A percentile compares a stretch with the other conserved stretches of the same genome.
phyloP scores from a whole-genome alignment of 2,329 filamentous ascomycete genomes.

The Coniella lustricola region DNA sequence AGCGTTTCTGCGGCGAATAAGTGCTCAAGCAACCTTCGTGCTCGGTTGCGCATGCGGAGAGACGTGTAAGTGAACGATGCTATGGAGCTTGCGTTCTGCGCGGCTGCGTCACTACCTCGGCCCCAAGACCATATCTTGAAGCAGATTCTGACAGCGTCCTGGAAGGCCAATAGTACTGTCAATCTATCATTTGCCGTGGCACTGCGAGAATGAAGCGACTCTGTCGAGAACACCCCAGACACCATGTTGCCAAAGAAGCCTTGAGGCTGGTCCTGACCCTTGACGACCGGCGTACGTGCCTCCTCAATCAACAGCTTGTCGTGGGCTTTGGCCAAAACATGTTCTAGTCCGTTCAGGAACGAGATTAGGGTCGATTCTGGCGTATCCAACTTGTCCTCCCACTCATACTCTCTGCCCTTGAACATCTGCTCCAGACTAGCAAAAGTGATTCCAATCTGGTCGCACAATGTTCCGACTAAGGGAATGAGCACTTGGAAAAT shows the following conservation, averaged over 20 bases:
- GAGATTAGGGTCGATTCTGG: slow-evolving; percentile 72
- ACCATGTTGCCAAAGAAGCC: slow-evolving; percentile 94
- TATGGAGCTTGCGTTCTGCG: slow-evolving; percentile 58
- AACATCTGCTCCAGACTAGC: slow-evolving; percentile 62
- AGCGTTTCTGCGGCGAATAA: slow-evolving; percentile 87
- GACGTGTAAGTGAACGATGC: slow-evolving; percentile 90
- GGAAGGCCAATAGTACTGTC: slow-evolving; percentile 91
- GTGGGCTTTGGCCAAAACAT: slow-evolving; percentile 80
- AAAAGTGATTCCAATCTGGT: slow-evolving; percentile 68
- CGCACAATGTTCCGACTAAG: slow-evolving; percentile 82
- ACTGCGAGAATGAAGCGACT: slow-evolving; percentile 68
- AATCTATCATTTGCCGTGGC: slow-evolving; percentile 87
- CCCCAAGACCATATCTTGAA: slow-evolving; percentile 96
- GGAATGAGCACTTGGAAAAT: slow-evolving; percentile 90
- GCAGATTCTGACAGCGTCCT: slow-evolving; percentile 88
- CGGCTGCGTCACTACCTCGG: slow-evolving; percentile 49
- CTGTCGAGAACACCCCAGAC: slow-evolving; percentile 78
- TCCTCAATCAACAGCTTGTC: slow-evolving; percentile 75
- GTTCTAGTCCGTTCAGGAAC: slow-evolving; percentile 89
- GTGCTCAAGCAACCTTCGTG: slow-evolving; percentile 81
- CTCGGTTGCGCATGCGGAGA: slow-evolving; percentile 81
- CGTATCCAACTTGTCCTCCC: slow-evolving; percentile 23
- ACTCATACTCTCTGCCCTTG: slow-evolving; percentile 19
- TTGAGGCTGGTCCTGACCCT: slow-evolving; percentile 75
- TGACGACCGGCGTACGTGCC: slow-evolving; percentile 57